Conservation (phyloP, 495 filamentous ascomycete species). For the Podospora australis region DNA sequence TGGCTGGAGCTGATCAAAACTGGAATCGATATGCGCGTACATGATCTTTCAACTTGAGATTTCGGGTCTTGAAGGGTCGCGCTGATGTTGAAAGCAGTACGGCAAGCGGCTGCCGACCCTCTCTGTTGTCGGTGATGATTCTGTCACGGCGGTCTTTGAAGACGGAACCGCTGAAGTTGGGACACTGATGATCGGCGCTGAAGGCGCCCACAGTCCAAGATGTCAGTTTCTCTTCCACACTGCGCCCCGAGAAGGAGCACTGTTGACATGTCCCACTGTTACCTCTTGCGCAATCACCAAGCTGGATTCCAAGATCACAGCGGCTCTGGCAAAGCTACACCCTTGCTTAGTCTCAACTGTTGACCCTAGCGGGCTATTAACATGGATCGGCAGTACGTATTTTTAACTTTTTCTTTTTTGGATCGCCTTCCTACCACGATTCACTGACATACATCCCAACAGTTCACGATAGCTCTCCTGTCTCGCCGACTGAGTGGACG, state of each 20-base stretch:
- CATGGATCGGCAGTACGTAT: slow-evolving; percentile 5
- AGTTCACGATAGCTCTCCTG: not conserved
- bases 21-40: slow-evolving; percentile 38
- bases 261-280: slow-evolving; percentile 16
- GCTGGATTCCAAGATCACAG: slow-evolving; percentile 15
- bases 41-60: too few relatives aligned
- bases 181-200: slow-evolving; percentile 35
- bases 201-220: slow-evolving; percentile 36
- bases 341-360: slow-evolving; percentile 21
- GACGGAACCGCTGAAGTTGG: slow-evolving; percentile 34
- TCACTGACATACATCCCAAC: not conserved
- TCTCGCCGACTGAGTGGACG: slow-evolving; percentile 15
- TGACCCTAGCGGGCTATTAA: slow-evolving; percentile 25
- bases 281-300: slow-evolving; percentile 10
- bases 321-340: slow-evolving; percentile 21
- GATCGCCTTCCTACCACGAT: not conserved
- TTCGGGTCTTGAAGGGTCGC: too few relatives aligned
- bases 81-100: too few relatives aligned
- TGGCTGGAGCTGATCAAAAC: slow-evolving; percentile 32
- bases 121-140: not conserved
- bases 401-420: too few relatives aligned
- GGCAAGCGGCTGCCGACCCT: slow-evolving; percentile 4
- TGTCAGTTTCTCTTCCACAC: slow-evolving; percentile 28
- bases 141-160: slow-evolving; percentile 31
- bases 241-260: slow-evolving; percentile 17